Evolutionary conservation across 164 flowering plant species (phyloP).

Genomic region (Cinnamomum micranthum): DNA sequence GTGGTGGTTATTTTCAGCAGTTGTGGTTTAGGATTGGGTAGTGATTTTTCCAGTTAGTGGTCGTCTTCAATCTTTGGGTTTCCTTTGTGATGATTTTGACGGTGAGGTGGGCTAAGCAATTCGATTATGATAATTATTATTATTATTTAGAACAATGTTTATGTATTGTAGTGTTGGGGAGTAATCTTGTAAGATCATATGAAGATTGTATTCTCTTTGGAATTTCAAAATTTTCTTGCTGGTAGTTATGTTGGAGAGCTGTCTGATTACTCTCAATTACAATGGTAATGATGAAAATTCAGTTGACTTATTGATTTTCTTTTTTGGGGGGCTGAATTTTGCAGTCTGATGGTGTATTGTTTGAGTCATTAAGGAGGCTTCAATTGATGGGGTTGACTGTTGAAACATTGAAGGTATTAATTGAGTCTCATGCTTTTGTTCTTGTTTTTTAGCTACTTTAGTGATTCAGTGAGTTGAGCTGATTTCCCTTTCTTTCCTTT

Average conservation of each 20-base stretch:
- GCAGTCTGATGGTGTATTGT: constrained; percentile 64
- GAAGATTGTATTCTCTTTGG: not conserved
- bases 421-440: constrained; percentile 1
- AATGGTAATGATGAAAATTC: not conserved
- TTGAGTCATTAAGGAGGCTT: constrained; percentile 76
- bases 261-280: not conserved
- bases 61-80: too few relatives aligned
- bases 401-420: constrained; percentile 59
- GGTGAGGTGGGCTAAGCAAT: too few relatives aligned
- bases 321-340: constrained; percentile 6
- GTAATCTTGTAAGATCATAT: not conserved
- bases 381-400: constrained; percentile 72
- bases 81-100: too few relatives aligned
- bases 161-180: too few relatives aligned
- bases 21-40: not conserved
- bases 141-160: too few relatives aligned
- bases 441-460: not conserved
- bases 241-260: not conserved
- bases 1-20: too few relatives aligned
- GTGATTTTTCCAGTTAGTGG: too few relatives aligned
- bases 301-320: not conserved
- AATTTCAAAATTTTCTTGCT: not conserved
- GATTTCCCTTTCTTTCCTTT: not conserved
- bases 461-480: not conserved
- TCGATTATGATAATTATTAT: not conserved